Evolutionary conservation across 306 rosid genomes (phyloP), one percentile per base, ranked within the genome.

Genomic region (Mimosa pudica): DNA sequence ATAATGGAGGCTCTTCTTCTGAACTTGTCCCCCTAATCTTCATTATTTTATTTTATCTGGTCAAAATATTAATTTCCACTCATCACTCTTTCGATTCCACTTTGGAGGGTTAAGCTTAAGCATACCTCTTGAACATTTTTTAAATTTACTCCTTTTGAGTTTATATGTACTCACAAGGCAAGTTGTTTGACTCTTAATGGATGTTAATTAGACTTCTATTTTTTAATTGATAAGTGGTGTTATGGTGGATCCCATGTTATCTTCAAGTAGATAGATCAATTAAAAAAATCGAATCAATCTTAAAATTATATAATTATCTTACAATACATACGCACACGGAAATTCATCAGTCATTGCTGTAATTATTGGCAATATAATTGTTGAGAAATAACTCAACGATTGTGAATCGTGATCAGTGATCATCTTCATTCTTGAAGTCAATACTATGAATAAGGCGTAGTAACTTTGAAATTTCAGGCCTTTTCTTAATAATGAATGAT

Each of bases 1-100:
- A 69, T 58, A 73, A 73, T 80, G 55, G 81, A 5, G 58, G 78
- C 68, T 47, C 62, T 62, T 73, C 72, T 62, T 73, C 75, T 54
- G 20, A 69, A 4, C 63, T 69, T 83, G 86, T 86, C 86, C 67
- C 74, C 80, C 77, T 6, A 58, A 36, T 48, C 76, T 67, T 20
- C 65, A 20, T 60, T 60, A 10, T 60, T 60, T 60, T 57, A n/a
- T 1, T 67, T 51, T 66, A 44, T 73, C 42, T 57, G 44, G 71
- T 57, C 71, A 82, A 35, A 68, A 24, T 60, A 60, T 52, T 10
- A 52, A 46, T 61, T 58, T 49, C 42, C 45, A 24, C 77, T 69
- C 36, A 6, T 62, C 65, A 47, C 44, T 38, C 65, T 65, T 77
- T 2, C 67, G 79, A 77, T 79, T 63, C 76, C 79, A 38, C 61